Conservation (phyloP, 1,139 yeast genomes). For the Pichia sp. region DNA sequence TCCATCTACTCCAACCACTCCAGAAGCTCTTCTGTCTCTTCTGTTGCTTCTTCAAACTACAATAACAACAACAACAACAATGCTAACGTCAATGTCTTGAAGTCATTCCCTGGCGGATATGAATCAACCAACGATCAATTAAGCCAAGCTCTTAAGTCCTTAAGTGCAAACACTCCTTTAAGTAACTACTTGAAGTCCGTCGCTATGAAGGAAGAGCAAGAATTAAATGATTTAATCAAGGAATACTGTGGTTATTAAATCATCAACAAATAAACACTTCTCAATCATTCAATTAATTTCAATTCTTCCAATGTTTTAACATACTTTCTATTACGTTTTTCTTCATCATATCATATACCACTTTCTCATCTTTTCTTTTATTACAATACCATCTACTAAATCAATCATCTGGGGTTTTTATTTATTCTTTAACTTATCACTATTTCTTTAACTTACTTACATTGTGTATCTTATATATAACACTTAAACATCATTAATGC, state of each 20-base stretch:
- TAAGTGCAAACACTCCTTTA: slow-evolving; percentile 18
- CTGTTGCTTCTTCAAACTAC: slow-evolving; percentile 19
- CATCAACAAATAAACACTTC: neutral
- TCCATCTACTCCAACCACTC: slow-evolving; percentile 24
- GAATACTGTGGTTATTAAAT: slow-evolving; percentile 29
- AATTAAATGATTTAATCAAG: slow-evolving; percentile 31
- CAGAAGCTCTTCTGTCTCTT: slow-evolving; percentile 31
- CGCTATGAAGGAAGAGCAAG: slow-evolving; percentile 32
- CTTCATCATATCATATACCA: no score
- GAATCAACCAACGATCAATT: slow-evolving; percentile 2
- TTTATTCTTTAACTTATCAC: no score
- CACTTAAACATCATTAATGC: no score
- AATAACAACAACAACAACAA: neutral
- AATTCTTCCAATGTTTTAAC: neutral
- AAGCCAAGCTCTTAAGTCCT: slow-evolving; percentile 10
- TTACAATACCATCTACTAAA: no score
- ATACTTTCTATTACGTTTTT: neutral
- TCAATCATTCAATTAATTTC: neutral
- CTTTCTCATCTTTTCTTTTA: no score
- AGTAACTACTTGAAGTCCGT: slow-evolving; percentile 30
- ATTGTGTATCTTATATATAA: no score
- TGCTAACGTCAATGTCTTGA: neutral
- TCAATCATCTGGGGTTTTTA: no score
- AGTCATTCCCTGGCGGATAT: slow-evolving; percentile 5
- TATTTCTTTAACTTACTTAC: no score